Base-by-base conservation (phyloP, 1,284 basidiomycete genomes). In the Leccinum pallidistipes region DNA sequence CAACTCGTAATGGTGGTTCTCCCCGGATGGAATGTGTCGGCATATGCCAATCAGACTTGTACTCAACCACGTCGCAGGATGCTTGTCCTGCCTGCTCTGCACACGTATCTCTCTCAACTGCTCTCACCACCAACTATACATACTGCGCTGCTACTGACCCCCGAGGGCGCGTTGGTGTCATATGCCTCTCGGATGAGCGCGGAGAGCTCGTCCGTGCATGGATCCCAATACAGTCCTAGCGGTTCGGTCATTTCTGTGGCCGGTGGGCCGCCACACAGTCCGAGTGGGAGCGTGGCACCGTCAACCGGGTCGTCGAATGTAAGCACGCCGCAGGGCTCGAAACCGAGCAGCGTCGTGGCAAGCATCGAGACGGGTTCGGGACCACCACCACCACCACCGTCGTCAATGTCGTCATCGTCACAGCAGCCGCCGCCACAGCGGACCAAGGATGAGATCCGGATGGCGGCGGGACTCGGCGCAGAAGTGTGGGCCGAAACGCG, bases 401-500 rank as follows among this genome's bases (percentile, higher is more conserved):
- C 45, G 45, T 47, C 45, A 8, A 47, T 47, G 18, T 47, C 45
- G 43, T 45, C 43, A 45, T 45, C 43, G 43, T 45, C 43, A 21
- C n/a, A 45, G 43, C 43, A 21, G 49, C 24, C 9, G 14, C 12
- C 24, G 29, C 79, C 79, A 18, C 79, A 72, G 34, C 78, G 82
- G 60, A 74, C 84, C 38, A 91, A 91, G 74, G 90, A 92, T 68
- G 84, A 88, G 61, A 80, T 91, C 55, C 83, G 87, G 59, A 81
- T 91, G 36, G 76, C 88, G 32, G 87, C 87, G 11, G 90, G 89
- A 16, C 74, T 92, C 12, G 83, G 84, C 54, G 83, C 83, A 9
- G 90, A 91, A 70, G 79, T 89, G 47, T 92, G 90, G 90, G 83
- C 84, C 59, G 90, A 92, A 74, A 87, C 85, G 21, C 79, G 79